These are phyloP conservation scores for Ceratocystis smalleyi DNA, from an alignment of 2,329 filamentous ascomycete genomes.

Conservation along the genomic window DNA sequence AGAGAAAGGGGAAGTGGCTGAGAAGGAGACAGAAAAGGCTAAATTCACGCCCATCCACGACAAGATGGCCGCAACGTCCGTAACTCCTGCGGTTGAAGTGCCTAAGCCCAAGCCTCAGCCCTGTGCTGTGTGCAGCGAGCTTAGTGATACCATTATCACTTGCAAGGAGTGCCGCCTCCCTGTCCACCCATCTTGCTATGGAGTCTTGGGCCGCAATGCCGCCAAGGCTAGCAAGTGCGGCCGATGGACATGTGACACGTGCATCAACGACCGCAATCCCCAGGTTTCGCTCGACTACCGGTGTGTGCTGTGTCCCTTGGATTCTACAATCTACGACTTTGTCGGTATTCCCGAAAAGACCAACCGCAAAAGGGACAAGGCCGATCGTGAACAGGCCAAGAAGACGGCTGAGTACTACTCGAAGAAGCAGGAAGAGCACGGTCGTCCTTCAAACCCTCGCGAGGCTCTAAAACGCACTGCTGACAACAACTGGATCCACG, in stretches of 20 bases:
- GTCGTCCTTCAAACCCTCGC: conserved; percentile 67
- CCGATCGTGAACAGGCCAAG: conserved; percentile 69
- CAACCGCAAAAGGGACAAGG: conserved; percentile 56
- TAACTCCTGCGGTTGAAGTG: conserved; percentile 22
- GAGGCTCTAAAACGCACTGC: conserved; percentile 87
- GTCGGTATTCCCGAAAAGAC: conserved; percentile 52
- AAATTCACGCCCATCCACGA: conserved; percentile 23
- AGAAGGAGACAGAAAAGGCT: conserved; percentile 5
- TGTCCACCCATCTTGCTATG: conserved; percentile 85
- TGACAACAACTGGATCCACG: conserved; percentile 97
- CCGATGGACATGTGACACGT: conserved; percentile 95
- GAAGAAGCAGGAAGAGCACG: conserved; percentile 67
- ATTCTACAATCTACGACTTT: conserved; percentile 66
- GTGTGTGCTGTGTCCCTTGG: conserved; percentile 80
- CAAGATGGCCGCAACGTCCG: conserved; percentile 32
- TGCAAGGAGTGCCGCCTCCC: conserved; percentile 83
- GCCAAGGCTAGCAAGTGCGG: conserved; percentile 27
- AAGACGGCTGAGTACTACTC: conserved; percentile 70
- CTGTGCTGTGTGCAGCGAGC: conserved; percentile 67
- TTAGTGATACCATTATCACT: conserved; percentile 60
- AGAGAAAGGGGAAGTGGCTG: conserved; percentile 14
- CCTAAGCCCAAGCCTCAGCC: conserved; percentile 66
- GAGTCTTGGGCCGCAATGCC: conserved; percentile 54
- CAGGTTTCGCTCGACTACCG: conserved; percentile 89
- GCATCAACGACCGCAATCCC: conserved; percentile 81